Percentiles rank a stretch among this genome's conserved stretches.
phyloP scores from a whole-genome alignment of 2,329 filamentous ascomycete species.

The Fusarium sp. region DNA sequence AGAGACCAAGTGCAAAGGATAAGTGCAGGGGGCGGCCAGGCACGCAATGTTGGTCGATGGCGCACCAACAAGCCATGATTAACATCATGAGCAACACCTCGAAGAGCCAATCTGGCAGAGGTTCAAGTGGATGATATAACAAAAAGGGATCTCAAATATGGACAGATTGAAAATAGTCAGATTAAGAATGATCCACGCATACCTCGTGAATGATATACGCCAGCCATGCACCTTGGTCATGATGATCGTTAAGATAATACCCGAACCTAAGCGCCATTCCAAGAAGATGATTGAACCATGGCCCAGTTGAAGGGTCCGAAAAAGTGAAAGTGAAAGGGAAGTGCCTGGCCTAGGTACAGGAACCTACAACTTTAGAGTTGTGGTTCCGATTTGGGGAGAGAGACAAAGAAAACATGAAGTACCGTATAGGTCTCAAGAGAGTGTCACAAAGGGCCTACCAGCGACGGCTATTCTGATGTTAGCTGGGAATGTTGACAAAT shows the following conservation, averaged over 20 bases:
- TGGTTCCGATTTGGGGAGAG: constrained; percentile 13
- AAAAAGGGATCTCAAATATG: constrained; percentile 8
- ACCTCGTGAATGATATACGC: constrained; percentile 51
- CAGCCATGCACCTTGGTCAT: constrained; percentile 48
- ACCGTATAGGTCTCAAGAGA: constrained; percentile 12
- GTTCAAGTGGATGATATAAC: constrained; percentile 10
- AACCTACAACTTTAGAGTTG: constrained; percentile 22
- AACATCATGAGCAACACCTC: constrained; percentile 11
- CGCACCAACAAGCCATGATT: constrained; percentile 23
- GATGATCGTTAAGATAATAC: constrained; percentile 42
- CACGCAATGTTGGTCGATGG: constrained; percentile 28
- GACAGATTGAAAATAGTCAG: constrained; percentile 29
- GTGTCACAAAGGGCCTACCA: constrained; percentile 45
- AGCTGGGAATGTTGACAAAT: constrained; percentile 7
- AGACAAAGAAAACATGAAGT: constrained; percentile 29
- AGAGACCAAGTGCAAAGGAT: neutral
- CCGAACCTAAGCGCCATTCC: constrained; percentile 43
- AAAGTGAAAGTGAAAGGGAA: constrained; percentile 16
- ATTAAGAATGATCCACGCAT: constrained; percentile 50
- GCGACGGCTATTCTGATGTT: constrained; percentile 48
- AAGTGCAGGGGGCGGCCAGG: constrained; percentile 27
- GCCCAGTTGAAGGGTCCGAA: constrained; percentile 5
- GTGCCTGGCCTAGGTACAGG: constrained; percentile 41
- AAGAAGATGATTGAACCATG: constrained; percentile 22
- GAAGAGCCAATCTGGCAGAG: constrained; percentile 7